phyloP scores from a whole-genome alignment of 2,329 filamentous ascomycete species.

The Sclerotinia minor region DNA sequence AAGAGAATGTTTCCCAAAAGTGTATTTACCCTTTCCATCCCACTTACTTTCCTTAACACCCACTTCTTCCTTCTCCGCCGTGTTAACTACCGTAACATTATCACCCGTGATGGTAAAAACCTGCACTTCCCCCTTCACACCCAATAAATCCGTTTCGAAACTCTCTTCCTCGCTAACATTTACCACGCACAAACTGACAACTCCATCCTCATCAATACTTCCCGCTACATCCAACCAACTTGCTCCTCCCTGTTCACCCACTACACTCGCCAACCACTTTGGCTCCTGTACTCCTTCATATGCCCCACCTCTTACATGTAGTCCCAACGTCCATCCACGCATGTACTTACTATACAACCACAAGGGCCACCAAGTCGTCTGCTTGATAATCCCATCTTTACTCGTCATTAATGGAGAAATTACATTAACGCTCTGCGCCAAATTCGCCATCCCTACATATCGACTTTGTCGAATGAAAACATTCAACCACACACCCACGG shows the following conservation, averaged over 20 bases:
- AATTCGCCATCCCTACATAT: slow-evolving; percentile 65
- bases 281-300: slow-evolving; percentile 69
- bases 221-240: slow-evolving; percentile 72
- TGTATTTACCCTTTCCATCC: slow-evolving; percentile 62
- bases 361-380: slow-evolving; percentile 65
- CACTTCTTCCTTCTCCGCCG: slow-evolving; percentile 62
- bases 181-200: slow-evolving; percentile 67
- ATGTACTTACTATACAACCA: slow-evolving; percentile 66
- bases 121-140: slow-evolving; percentile 54
- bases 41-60: slow-evolving; percentile 60
- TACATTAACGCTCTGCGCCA: slow-evolving; percentile 68
- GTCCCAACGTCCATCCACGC: slow-evolving; percentile 68
- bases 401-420: slow-evolving; percentile 66
- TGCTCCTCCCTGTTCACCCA: slow-evolving; percentile 56
- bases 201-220: slow-evolving; percentile 57
- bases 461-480: slow-evolving; percentile 63
- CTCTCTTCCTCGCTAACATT: slow-evolving; percentile 65
- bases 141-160: slow-evolving; percentile 60
- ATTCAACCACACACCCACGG: slow-evolving; percentile 63
- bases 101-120: slow-evolving; percentile 64
- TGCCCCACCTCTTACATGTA: slow-evolving; percentile 61
- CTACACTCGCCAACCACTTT: slow-evolving; percentile 61
- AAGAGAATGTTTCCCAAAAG: slow-evolving; percentile 69
- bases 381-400: slow-evolving; percentile 56
- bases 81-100: slow-evolving; percentile 60